phyloP scores from a whole-genome alignment of 257 asterid genomes.

The Phtheirospermum japonicum region DNA sequence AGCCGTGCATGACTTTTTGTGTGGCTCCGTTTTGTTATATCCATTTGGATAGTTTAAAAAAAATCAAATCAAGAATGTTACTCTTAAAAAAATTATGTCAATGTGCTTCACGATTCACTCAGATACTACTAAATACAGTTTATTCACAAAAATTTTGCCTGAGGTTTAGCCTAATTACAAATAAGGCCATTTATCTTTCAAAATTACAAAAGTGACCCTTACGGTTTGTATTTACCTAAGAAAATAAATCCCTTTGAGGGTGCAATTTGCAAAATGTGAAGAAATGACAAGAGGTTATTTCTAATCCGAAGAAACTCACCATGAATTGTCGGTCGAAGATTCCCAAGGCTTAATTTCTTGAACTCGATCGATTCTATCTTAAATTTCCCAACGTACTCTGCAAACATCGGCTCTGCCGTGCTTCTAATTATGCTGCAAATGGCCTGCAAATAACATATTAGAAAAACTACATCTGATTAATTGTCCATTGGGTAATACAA shows the following conservation, averaged over 20 bases:
- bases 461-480: background rate
- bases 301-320: conserved; percentile 44
- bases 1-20: no score
- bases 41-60: no score
- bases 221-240: background rate
- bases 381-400: conserved; percentile 65
- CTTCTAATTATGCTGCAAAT: conserved; percentile 58
- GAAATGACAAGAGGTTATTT: no score
- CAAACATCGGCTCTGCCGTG: conserved; percentile 66
- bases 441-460: conserved; percentile 46
- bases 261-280: background rate
- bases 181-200: background rate
- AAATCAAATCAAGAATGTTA: no score
- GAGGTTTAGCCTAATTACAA: no score
- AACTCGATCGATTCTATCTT: conserved; percentile 67
- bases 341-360: conserved; percentile 66
- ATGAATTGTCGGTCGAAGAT: conserved; percentile 73
- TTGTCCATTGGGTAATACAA: background rate
- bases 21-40: no score
- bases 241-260: background rate
- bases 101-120: background rate
- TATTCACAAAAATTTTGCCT: background rate
- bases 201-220: background rate
- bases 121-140: no score
- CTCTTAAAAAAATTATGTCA: no score